phyloP scores from a whole-genome alignment of 495 filamentous ascomycete genomes.

The Amorphotheca resinae region DNA sequence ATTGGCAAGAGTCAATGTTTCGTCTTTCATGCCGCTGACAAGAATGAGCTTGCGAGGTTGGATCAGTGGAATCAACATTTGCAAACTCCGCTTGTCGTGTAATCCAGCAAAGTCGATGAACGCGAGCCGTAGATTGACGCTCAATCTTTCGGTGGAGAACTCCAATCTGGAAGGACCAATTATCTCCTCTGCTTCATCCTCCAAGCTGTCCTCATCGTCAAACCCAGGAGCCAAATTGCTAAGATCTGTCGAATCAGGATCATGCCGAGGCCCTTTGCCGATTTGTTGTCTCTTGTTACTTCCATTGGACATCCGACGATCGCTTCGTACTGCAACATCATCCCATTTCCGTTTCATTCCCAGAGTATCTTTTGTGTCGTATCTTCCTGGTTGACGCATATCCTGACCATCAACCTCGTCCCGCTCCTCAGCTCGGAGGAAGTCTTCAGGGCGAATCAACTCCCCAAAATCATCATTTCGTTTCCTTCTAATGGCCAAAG shows the following conservation, averaged over 20 bases:
- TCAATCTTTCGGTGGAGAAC: constrained; percentile 43
- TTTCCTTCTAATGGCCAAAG: constrained; percentile 65
- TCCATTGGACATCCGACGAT: constrained; percentile 26
- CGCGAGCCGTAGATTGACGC: constrained; percentile 59
- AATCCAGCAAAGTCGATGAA: constrained; percentile 88
- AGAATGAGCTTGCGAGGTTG: constrained; percentile 88
- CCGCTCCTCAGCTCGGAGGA: constrained; percentile 81
- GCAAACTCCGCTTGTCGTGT: constrained; percentile 82
- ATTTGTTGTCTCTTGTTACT: constrained; percentile 33
- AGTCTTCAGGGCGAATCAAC: constrained; percentile 84
- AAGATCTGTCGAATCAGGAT: constrained; percentile 6
- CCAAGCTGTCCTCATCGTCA: constrained; percentile 42
- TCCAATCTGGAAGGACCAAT: constrained; percentile 66
- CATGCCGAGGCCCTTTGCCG: constrained; percentile 3
- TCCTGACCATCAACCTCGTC: constrained; percentile 64
- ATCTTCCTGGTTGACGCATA: constrained; percentile 31
- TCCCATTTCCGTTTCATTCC: constrained; percentile 95
- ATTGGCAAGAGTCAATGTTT: constrained; percentile 62
- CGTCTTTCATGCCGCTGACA: constrained; percentile 61
- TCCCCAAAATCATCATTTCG: constrained; percentile 88
- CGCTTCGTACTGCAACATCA: constrained; percentile 39
- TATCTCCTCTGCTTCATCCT: constrained; percentile 37
- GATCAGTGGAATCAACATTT: constrained; percentile 91
- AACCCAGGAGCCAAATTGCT: constrained; percentile 20
- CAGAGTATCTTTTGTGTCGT: constrained; percentile 45